phyloP scores from a whole-genome alignment of 768 basidiomycete species.

The Pilatotrama ljubarskyi region DNA sequence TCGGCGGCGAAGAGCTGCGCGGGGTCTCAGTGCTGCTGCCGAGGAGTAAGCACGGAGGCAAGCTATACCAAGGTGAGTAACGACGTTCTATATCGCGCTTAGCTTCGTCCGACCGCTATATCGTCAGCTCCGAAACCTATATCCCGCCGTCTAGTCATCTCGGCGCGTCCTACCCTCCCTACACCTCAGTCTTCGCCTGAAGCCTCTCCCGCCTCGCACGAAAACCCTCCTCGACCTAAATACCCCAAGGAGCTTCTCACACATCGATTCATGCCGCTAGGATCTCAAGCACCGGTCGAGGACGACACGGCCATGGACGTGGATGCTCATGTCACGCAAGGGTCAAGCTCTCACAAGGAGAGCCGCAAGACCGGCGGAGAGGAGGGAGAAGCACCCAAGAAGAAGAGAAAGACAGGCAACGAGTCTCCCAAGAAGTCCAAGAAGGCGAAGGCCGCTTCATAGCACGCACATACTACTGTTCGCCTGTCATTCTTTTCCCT shows the following conservation, averaged over 20 bases:
- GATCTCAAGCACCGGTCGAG: constrained; percentile 42
- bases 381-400: constrained; percentile 20
- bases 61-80: constrained; percentile 54
- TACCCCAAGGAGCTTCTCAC: constrained; percentile 63
- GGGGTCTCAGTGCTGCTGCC: constrained; percentile 64
- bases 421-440: constrained; percentile 49
- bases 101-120: not conserved
- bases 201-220: constrained; percentile 27
- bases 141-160: constrained; percentile 56
- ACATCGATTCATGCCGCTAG: constrained; percentile 64
- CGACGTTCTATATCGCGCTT: not conserved
- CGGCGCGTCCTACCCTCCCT: constrained; percentile 45
- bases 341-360: not conserved
- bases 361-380: not conserved
- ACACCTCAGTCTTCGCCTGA: constrained; percentile 25
- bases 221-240: constrained; percentile 56
- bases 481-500: not conserved
- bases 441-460: constrained; percentile 22
- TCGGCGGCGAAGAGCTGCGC: constrained; percentile 65
- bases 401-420: constrained; percentile 51
- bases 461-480: not conserved
- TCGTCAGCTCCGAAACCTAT: constrained; percentile 58
- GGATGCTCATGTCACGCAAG: constrained; percentile 14
- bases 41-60: constrained; percentile 58
- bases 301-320: constrained; percentile 27